Evolutionary conservation across 768 basidiomycete genomes (phyloP).

Genomic region (Xerocomus spinulosus): DNA sequence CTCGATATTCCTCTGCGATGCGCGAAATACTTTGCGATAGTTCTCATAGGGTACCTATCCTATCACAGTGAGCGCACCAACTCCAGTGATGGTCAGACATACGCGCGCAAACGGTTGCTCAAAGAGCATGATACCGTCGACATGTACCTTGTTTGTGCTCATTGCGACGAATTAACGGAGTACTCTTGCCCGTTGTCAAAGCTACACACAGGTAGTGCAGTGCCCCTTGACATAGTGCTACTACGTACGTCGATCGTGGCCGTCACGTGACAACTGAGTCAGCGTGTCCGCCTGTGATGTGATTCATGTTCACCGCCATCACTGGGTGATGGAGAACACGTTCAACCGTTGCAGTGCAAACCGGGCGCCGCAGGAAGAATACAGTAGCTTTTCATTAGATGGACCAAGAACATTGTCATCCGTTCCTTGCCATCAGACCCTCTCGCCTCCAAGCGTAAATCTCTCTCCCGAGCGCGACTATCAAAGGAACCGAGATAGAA

Average conservation of each 20-base stretch:
- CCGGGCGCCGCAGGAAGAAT: conserved; percentile 10
- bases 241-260: conserved; percentile 17
- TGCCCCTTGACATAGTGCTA: not conserved
- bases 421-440: conserved; percentile 8
- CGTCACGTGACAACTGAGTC: conserved; percentile 23
- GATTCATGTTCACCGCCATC: not conserved
- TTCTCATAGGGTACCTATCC: conserved; percentile 84
- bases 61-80: conserved; percentile 9
- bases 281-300: not conserved
- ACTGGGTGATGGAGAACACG: conserved; percentile 9
- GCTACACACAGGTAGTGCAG: not conserved
- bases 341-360: conserved; percentile 11
- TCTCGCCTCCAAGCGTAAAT: conserved; percentile 53
- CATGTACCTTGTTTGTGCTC: conserved; percentile 50
- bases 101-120: conserved; percentile 83
- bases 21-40: conserved; percentile 82
- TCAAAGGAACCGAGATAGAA: conserved; percentile 77
- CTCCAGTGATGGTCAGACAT: conserved; percentile 17
- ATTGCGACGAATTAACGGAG: conserved; percentile 14
- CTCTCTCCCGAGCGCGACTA: conserved; percentile 73
- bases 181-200: conserved; percentile 8
- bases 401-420: conserved; percentile 9
- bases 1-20: conserved; percentile 77
- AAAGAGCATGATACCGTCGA: conserved; percentile 73
- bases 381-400: too few species aligned